phyloP scores from a whole-genome alignment of 768 basidiomycete species.

The Auriscalpium microsporum region DNA sequence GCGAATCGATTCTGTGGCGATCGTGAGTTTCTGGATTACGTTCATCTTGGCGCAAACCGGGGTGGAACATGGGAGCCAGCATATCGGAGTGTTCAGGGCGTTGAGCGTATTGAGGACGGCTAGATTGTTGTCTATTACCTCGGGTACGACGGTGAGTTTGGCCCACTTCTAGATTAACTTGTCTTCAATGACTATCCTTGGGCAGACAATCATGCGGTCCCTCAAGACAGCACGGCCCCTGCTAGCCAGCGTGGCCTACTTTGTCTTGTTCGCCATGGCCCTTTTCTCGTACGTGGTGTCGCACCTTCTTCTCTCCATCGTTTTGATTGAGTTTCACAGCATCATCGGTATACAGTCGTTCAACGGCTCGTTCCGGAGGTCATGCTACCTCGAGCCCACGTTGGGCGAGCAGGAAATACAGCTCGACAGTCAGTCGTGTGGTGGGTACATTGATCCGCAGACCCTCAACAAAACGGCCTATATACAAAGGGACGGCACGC shows the following conservation, averaged over 20 bases:
- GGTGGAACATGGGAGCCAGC: slow-evolving; percentile 54
- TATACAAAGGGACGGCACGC: slow-evolving; percentile 30
- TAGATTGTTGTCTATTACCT: slow-evolving; percentile 77
- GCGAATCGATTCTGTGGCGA: slow-evolving; percentile 80
- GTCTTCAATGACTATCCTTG: neutral
- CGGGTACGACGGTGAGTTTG: slow-evolving; percentile 75
- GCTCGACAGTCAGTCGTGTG: slow-evolving; percentile 57
- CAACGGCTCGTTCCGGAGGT: slow-evolving; percentile 69
- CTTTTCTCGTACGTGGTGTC: slow-evolving; percentile 68
- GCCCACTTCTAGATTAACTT: neutral
- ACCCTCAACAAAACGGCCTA: slow-evolving; percentile 41
- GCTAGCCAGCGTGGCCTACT: slow-evolving; percentile 84
- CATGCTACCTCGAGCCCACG: slow-evolving; percentile 47
- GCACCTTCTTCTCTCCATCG: neutral
- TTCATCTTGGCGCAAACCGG: slow-evolving; percentile 67
- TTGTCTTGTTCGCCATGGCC: slow-evolving; percentile 82
- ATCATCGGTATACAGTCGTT: slow-evolving; percentile 95
- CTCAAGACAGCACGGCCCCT: slow-evolving; percentile 85
- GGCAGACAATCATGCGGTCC: slow-evolving; percentile 79
- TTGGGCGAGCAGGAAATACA: slow-evolving; percentile 43
- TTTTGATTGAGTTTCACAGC: slow-evolving; percentile 25
- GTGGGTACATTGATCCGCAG: slow-evolving; percentile 64
- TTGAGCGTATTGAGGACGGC: slow-evolving; percentile 79
- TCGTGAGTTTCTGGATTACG: slow-evolving; percentile 79
- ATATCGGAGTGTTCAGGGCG: slow-evolving; percentile 84